phyloP scores from a whole-genome alignment of 805 yeast species.

The Myxozyma mucilagina region DNA sequence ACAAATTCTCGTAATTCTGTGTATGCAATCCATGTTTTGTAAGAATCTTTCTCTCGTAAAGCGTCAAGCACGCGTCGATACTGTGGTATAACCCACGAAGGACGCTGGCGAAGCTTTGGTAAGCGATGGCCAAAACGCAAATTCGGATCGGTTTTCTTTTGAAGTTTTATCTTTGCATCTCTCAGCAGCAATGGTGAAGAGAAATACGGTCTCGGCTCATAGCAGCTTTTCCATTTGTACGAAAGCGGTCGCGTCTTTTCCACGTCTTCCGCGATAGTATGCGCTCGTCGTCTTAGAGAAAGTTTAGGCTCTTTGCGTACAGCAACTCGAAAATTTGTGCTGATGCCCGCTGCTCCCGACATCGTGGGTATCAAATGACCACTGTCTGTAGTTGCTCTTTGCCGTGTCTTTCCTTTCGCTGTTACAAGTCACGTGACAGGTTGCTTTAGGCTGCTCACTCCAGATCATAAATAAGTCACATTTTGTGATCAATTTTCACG shows the following conservation, averaged over 20 bases:
- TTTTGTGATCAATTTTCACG: no score
- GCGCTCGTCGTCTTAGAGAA: no score
- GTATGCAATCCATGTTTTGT: conserved; percentile 17
- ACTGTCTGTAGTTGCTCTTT: no score
- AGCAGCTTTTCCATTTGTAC: background rate
- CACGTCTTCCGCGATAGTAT: no score
- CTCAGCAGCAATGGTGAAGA: conserved; percentile 3
- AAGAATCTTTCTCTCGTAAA: conserved; percentile 8
- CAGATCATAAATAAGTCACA: no score
- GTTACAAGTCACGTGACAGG: no score
- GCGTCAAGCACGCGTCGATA: conserved; percentile 9
- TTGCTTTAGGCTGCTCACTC: no score
- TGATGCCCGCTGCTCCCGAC: no score
- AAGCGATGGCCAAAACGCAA: background rate
- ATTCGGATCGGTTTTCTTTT: background rate
- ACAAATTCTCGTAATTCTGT: conserved; percentile 10
- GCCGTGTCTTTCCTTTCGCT: no score
- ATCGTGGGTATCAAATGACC: no score
- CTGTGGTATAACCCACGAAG: conserved; percentile 8
- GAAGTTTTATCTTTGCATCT: background rate
- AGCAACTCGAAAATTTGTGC: no score
- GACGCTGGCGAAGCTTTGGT: conserved; percentile 1
- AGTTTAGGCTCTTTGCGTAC: no score
- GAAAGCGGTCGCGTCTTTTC: background rate
- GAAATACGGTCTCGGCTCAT: background rate